Evolutionary conservation across 805 yeast genomes (phyloP).

Genomic region (Starmerella kuoi): DNA sequence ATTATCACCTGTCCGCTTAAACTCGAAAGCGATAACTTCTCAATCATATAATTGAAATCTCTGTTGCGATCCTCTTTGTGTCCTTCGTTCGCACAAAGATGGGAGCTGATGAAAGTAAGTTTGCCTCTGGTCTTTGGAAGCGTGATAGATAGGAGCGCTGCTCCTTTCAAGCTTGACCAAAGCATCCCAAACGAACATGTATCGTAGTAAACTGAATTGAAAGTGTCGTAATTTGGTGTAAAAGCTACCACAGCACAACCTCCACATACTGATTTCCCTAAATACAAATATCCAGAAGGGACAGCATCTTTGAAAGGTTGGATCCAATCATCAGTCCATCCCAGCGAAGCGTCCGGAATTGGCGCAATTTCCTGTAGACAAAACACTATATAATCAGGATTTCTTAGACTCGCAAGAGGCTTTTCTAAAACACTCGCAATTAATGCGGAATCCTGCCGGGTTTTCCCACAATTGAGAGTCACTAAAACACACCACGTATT

Average conservation of each 20-base stretch:
- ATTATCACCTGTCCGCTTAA: constrained; percentile 50
- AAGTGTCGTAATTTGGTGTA: constrained; percentile 31
- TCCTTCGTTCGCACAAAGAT: constrained; percentile 73
- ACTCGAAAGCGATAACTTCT: constrained; percentile 48
- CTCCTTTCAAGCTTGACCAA: constrained; percentile 63
- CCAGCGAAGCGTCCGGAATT: constrained; percentile 27
- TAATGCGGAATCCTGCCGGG: no score
- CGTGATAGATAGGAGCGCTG: constrained; percentile 40
- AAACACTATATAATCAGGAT: constrained; percentile 1
- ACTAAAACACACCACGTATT: no score
- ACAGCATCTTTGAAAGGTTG: constrained; percentile 25
- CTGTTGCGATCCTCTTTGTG: constrained; percentile 40
- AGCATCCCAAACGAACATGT: constrained; percentile 37
- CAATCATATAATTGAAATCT: constrained; percentile 40
- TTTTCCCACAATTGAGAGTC: no score
- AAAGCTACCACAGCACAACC: constrained; percentile 26
- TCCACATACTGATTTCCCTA: constrained; percentile 23
- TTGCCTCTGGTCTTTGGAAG: constrained; percentile 31
- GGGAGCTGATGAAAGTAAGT: constrained; percentile 56
- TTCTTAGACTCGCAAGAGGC: no score
- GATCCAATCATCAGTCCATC: constrained; percentile 18
- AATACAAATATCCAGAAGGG: constrained; percentile 18
- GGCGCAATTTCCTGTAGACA: constrained; percentile 30
- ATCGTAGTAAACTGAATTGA: constrained; percentile 10
- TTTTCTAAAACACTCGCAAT: no score